A percentile compares a stretch with the other conserved stretches of the same genome.
Evolutionary conservation across 2,329 filamentous ascomycete species (phyloP).

Genomic region (Akanthomyces dipterigenus): DNA sequence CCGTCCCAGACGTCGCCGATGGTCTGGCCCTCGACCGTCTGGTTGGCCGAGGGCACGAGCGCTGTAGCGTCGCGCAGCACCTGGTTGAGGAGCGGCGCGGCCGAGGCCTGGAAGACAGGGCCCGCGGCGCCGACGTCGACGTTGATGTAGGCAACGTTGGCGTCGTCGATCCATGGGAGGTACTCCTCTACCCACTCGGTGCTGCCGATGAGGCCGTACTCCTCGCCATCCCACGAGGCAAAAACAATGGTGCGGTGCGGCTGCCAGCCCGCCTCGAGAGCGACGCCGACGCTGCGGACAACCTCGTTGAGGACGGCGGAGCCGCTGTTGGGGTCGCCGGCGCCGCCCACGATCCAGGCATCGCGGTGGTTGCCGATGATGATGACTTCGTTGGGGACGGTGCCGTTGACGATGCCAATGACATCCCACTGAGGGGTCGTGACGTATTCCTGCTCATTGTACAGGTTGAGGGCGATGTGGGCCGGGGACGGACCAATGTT

Average conservation of each 20-base stretch:
- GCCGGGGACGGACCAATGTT: slow-evolving; percentile 78
- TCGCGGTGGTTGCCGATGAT: slow-evolving; percentile 90
- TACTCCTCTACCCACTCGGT: slow-evolving; percentile 94
- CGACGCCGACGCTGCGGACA: slow-evolving; percentile 65
- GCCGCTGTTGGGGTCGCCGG: slow-evolving; percentile 76
- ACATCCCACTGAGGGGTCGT: slow-evolving; percentile 85
- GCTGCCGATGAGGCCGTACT: slow-evolving; percentile 79
- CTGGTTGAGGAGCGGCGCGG: slow-evolving; percentile 70
- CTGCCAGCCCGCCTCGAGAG: slow-evolving; percentile 51
- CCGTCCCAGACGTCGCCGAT: slow-evolving; percentile 63
- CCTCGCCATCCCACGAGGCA: slow-evolving; percentile 74
- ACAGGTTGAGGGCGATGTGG: slow-evolving; percentile 61
- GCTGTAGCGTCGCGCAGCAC: slow-evolving; percentile 61
- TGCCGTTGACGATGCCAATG: slow-evolving; percentile 86
- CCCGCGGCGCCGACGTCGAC: slow-evolving; percentile 70
- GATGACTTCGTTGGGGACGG: slow-evolving; percentile 75
- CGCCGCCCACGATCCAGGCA: slow-evolving; percentile 82
- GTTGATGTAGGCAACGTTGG: slow-evolving; percentile 78
- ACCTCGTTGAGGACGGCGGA: slow-evolving; percentile 75
- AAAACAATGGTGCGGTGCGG: slow-evolving; percentile 85
- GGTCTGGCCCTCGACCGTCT: slow-evolving; percentile 65
- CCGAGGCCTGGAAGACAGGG: slow-evolving; percentile 54
- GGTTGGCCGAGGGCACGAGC: slow-evolving; percentile 64
- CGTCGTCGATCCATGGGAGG: slow-evolving; percentile 67
- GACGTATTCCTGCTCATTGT: slow-evolving; percentile 75